Conservation (phyloP, 139 green algal genomes). For the Chlamydomonas sphaeroides region DNA sequence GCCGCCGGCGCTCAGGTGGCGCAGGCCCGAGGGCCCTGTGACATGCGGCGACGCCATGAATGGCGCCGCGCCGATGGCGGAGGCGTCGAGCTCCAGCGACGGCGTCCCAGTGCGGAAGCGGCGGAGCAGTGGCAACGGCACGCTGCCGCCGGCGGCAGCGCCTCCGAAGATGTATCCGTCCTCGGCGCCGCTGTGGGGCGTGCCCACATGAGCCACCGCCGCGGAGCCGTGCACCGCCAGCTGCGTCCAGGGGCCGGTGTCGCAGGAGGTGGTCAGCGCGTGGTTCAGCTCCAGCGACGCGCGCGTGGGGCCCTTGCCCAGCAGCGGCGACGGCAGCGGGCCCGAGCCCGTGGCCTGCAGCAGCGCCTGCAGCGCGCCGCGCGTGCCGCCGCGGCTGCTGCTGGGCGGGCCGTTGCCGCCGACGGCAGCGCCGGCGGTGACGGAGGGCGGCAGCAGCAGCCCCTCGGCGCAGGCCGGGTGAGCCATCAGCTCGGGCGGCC, state of each 20-base stretch:
- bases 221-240: background rate
- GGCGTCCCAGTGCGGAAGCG: too few relatives aligned
- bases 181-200: too few relatives aligned
- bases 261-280: conserved; percentile 15
- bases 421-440: background rate
- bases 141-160: too few relatives aligned
- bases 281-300: background rate
- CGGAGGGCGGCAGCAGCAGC: too few relatives aligned
- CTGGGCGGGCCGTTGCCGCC: background rate
- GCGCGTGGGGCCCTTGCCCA: background rate
- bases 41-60: too few relatives aligned
- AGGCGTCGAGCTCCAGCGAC: too few relatives aligned
- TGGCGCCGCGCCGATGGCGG: too few relatives aligned
- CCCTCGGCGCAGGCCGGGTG: conserved; percentile 7
- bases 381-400: background rate
- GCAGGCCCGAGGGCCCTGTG: too few relatives aligned
- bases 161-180: too few relatives aligned
- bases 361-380: background rate
- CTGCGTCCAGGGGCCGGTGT: background rate
- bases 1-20: too few relatives aligned
- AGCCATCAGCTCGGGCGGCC: background rate
- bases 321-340: conserved; percentile 1
- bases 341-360: background rate
- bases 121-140: too few relatives aligned
- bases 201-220: too few relatives aligned